Evolutionary conservation across 2,329 filamentous ascomycete species (phyloP).

Genomic region (Scleromitrula shiraiana): DNA sequence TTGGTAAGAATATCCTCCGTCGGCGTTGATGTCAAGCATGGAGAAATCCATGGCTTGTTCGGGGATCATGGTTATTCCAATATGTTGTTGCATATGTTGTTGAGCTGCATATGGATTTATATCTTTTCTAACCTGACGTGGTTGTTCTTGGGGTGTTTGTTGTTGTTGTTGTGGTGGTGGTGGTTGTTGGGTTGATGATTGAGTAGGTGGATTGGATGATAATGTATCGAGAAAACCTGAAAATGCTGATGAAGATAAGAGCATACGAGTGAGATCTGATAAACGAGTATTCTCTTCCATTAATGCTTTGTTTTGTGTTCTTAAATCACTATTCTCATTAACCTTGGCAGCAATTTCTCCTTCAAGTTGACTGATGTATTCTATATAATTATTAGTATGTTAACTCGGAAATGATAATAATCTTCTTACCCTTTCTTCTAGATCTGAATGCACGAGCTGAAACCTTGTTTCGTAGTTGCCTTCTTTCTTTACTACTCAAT

Average conservation of each 20-base stretch:
- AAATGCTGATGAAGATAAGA: conserved; percentile 74
- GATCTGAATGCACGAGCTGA: conserved; percentile 96
- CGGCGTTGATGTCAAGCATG: conserved; percentile 54
- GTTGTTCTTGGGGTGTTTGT: conserved; percentile 28
- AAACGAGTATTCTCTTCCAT: conserved; percentile 79
- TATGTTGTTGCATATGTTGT: conserved; percentile 51
- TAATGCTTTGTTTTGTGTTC: conserved; percentile 72
- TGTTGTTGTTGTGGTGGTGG: conserved; percentile 25
- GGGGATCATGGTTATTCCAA: conserved; percentile 76
- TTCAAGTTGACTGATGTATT: conserved; percentile 95
- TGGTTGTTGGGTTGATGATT: conserved; percentile 35
- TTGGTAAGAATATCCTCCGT: conserved; percentile 50
- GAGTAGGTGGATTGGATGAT: conserved; percentile 47
- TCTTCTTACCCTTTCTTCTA: conserved; percentile 81
- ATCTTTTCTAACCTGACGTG: conserved; percentile 55
- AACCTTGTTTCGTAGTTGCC: conserved; percentile 97
- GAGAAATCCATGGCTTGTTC: conserved; percentile 71
- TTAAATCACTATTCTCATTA: conserved; percentile 74
- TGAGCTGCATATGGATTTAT: conserved; percentile 49
- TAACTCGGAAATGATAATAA: neutral
- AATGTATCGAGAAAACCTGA: conserved; percentile 70
- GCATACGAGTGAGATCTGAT: conserved; percentile 70
- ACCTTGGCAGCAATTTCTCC: conserved; percentile 76
- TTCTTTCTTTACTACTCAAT: conserved; percentile 93
- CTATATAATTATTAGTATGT: conserved; percentile 52